A percentile compares a stretch with the other conserved stretches of the same genome.
These are phyloP conservation scores for Echeveria elegans DNA, from an alignment of 164 flowering plant species.

Conservation along the genomic window DNA sequence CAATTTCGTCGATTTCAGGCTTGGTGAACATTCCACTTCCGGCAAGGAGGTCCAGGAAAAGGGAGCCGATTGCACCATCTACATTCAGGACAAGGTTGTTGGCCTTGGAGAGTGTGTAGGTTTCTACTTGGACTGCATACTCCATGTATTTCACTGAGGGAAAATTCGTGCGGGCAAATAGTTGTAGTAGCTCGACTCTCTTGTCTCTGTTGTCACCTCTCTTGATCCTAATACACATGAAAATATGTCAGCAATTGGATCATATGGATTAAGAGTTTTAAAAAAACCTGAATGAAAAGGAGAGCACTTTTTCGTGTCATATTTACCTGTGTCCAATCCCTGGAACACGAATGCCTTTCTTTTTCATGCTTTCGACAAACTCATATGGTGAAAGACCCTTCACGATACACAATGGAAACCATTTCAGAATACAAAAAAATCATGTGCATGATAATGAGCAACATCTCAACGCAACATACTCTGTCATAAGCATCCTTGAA, in stretches of 20 bases:
- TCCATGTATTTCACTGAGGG: conserved; percentile 99
- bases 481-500: conserved; percentile 93
- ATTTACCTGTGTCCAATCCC: conserved; percentile 98
- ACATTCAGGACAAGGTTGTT: conserved; percentile 90
- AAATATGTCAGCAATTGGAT: background rate
- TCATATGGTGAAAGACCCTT: conserved; percentile 82
- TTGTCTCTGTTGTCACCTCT: conserved; percentile 95
- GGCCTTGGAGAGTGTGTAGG: conserved; percentile 89
- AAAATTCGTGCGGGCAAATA: conserved; percentile 71
- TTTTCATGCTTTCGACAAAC: conserved; percentile 96
- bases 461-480: conserved; percentile 26
- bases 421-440: background rate
- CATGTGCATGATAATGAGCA: background rate
- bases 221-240: conserved; percentile 53
- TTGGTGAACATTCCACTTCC: conserved; percentile 98
- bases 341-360: conserved; percentile 97
- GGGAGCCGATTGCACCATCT: conserved; percentile 96
- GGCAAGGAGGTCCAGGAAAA: conserved; percentile 96
- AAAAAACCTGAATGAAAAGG: background rate
- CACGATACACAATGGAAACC: conserved; percentile 10
- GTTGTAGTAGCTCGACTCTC: conserved; percentile 90
- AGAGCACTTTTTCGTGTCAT: background rate
- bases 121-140: conserved; percentile 91
- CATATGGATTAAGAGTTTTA: background rate
- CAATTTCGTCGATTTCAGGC: conserved; percentile 89